These are phyloP conservation scores for Bonia amplexicaulis DNA, from an alignment of 176 grass and related monocot genomes.

Conservation along the genomic window DNA sequence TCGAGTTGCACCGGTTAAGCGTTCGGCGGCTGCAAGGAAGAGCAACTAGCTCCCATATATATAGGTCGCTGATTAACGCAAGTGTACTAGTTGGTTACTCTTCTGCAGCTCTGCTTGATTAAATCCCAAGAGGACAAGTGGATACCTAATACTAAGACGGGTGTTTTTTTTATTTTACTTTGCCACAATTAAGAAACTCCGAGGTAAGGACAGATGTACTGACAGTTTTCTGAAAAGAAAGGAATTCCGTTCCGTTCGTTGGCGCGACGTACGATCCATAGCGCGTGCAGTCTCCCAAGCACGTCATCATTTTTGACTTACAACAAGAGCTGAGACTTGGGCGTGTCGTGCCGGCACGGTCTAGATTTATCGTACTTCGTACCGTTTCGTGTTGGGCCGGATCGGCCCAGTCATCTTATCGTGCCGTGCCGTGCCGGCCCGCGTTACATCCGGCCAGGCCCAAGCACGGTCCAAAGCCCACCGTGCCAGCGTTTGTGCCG, in stretches of 20 bases:
- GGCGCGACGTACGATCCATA: not conserved
- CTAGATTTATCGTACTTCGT: too few relatives aligned
- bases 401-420: too few relatives aligned
- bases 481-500: too few relatives aligned
- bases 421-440: too few relatives aligned
- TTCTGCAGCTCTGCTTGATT: not conserved
- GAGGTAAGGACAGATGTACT: not conserved
- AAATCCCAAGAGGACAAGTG: not conserved
- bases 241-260: not conserved
- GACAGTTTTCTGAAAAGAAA: not conserved
- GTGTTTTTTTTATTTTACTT: not conserved
- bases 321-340: too few relatives aligned
- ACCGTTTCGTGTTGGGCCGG: too few relatives aligned
- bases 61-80: not conserved
- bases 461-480: too few relatives aligned
- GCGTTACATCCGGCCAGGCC: too few relatives aligned
- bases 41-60: not conserved
- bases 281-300: not conserved
- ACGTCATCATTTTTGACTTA: not conserved
- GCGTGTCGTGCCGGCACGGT: too few relatives aligned
- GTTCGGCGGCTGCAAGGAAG: not conserved
- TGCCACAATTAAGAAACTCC: too few relatives aligned
- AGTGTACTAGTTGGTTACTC: not conserved
- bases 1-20: not conserved
- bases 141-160: too few relatives aligned